Evolutionary conservation across 1,139 yeast genomes (phyloP), one percentile per base, ranked within the genome.

Genomic region (Schwanniomyces etchellsii): DNA sequence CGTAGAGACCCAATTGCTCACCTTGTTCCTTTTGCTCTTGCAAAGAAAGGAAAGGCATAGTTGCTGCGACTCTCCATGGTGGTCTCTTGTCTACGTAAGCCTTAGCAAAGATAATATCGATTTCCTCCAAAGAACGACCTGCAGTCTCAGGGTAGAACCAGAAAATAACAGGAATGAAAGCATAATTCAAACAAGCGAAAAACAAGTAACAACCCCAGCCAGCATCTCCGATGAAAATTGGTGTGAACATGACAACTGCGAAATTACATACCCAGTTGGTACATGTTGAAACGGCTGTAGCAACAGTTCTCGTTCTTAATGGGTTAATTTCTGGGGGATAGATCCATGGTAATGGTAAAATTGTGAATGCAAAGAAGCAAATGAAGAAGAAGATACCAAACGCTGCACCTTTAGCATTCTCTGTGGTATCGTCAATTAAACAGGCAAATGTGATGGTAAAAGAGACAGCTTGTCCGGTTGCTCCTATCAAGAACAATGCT

Each of bases 281-380:
- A 56, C 70, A 64, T 16, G 72, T 65, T 15, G 67, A 60, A 21
- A 72, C 55, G 24, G 78, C 81, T 31, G 74, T 60, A 50, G 62
- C 79, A 57, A 50, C 62, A 29, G 79, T 73, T 59, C 82, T 71
- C 28, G 77, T 70, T 48, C 71, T 64, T 50, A 74, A 64, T n/a
- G 82, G 80, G 46, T 74, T 68, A 35, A 76, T 70, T 54, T 77
- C 83, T 28, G 81, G 76, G 32, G 79, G 79, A 54, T 74, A 74
- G 32, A 76, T 60, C 70, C 77, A 71, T 42, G 77, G 74, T 54
- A 74, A 63, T 26, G 77, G 78, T 38, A 74, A 63, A 55, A 73
- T 70, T 28, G 77, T 74, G 48, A 71, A 63, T 3, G 77, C 78
- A 41, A 74, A 73, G 60, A 72, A 70, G 27, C 62, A 48, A 46